These are phyloP conservation scores for Nissolia schottii DNA, from an alignment of 306 rosid genomes.

Conservation along the genomic window DNA sequence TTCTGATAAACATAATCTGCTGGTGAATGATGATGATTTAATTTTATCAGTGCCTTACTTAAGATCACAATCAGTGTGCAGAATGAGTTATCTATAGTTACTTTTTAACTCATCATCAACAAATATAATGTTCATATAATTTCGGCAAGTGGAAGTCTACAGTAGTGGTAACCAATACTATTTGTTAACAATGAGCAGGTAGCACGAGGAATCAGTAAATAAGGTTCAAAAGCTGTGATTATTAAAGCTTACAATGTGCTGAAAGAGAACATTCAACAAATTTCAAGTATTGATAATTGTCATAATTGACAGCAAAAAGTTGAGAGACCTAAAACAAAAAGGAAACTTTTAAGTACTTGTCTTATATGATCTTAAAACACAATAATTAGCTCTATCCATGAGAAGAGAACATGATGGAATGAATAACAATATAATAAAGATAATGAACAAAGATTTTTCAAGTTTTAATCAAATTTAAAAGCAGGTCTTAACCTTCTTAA, in stretches of 20 bases:
- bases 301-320: constrained; percentile 11
- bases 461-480: not conserved
- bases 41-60: not conserved
- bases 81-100: not conserved
- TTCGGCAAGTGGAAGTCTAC: constrained; percentile 3
- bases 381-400: not conserved
- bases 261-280: not conserved
- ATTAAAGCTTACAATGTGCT: constrained; percentile 4
- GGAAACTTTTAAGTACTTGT: constrained; percentile 12
- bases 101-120: not conserved
- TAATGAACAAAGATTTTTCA: not conserved
- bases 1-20: not conserved
- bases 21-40: not conserved
- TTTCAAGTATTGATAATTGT: not conserved
- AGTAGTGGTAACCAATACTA: not conserved
- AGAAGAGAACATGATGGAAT: constrained; percentile 9
- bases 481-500: constrained; percentile 59
- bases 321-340: constrained; percentile 6
- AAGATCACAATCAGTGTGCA: not conserved
- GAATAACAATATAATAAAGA: constrained; percentile 10
- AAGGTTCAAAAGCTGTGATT: not conserved
- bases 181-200: not conserved
- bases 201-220: not conserved
- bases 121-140: not conserved
- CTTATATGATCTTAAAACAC: constrained; percentile 9